Conservation (phyloP, 768 basidiomycete genomes). For the Coprinopsis sp. region DNA sequence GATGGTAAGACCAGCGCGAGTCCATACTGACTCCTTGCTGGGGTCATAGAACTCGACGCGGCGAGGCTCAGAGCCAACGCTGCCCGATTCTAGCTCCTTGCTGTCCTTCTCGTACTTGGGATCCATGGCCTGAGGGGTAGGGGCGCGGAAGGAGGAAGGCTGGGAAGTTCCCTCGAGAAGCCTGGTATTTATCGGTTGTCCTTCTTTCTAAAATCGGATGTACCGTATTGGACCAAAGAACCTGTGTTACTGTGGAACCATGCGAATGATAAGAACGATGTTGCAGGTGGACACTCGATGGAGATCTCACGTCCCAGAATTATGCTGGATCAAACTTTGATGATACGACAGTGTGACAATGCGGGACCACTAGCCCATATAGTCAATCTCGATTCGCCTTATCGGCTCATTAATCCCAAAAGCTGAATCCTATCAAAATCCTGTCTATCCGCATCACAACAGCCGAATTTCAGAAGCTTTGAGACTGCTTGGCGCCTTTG, state of each 20-base stretch:
- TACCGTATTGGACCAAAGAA: background rate
- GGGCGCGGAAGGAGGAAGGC: constrained; percentile 6
- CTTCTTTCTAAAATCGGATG: background rate
- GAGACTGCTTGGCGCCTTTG: too few species aligned
- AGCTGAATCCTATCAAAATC: too few species aligned
- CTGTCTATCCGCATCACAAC: too few species aligned
- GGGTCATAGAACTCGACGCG: constrained; percentile 41
- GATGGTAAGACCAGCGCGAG: constrained; percentile 35
- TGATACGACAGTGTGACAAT: background rate
- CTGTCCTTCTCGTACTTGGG: constrained; percentile 28
- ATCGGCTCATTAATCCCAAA: too few species aligned
- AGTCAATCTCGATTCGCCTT: too few species aligned
- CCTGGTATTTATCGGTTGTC: background rate
- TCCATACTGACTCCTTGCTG: constrained; percentile 42
- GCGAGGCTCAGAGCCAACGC: constrained; percentile 18
- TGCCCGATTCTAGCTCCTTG: constrained; percentile 24
- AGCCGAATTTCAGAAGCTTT: too few species aligned
- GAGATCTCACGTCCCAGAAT: constrained; percentile 8
- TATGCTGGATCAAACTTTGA: constrained; percentile 1
- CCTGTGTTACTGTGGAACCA: too few species aligned
- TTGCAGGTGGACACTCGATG: constrained; percentile 2
- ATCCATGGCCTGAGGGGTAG: constrained; percentile 18
- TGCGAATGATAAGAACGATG: constrained; percentile 13
- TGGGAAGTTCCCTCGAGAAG: background rate
- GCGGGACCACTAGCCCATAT: too few species aligned